phyloP scores from a whole-genome alignment of 2,329 filamentous ascomycete genomes.

The Pezicula rhizophila region DNA sequence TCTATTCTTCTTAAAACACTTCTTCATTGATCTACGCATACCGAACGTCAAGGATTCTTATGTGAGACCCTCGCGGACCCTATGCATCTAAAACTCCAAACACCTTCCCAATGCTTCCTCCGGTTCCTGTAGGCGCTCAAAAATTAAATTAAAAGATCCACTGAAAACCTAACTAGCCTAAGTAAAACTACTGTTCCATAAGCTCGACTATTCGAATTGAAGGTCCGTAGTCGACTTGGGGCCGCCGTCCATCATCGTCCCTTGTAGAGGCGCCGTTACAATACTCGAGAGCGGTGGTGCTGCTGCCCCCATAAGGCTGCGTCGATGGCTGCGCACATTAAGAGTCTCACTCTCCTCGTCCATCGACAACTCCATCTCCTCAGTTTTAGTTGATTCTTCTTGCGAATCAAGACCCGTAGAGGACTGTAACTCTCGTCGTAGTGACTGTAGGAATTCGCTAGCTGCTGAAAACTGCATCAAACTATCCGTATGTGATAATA shows the following conservation, averaged over 20 bases:
- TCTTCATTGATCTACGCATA: conserved; percentile 9
- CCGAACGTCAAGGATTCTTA: not conserved
- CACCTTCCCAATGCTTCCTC: conserved; percentile 21
- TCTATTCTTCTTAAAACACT: not conserved
- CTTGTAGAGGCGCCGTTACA: conserved; percentile 44
- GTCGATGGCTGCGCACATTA: conserved; percentile 44
- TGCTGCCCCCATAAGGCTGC: conserved; percentile 45
- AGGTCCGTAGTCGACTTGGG: conserved; percentile 8
- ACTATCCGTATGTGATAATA: conserved; percentile 43
- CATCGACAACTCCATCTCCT: conserved; percentile 29
- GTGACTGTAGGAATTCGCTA: conserved; percentile 43
- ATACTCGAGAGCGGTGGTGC: conserved; percentile 33
- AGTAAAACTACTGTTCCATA: not conserved
- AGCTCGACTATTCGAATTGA: conserved; percentile 17
- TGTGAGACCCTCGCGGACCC: conserved; percentile 4
- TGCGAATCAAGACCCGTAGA: conserved; percentile 23
- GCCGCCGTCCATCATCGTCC: conserved; percentile 11
- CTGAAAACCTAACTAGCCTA: not conserved
- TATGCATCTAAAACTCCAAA: conserved; percentile 17
- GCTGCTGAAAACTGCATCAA: conserved; percentile 46
- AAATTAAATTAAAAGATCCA: conserved; percentile 14
- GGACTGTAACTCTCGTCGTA: conserved; percentile 35
- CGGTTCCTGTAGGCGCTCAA: conserved; percentile 14
- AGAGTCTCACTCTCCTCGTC: conserved; percentile 51
- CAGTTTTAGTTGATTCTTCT: conserved; percentile 24